Percentiles rank a stretch among this genome's conserved stretches.
phyloP scores from a whole-genome alignment of 176 grass and related monocot species.

The Saccharum officinarum region DNA sequence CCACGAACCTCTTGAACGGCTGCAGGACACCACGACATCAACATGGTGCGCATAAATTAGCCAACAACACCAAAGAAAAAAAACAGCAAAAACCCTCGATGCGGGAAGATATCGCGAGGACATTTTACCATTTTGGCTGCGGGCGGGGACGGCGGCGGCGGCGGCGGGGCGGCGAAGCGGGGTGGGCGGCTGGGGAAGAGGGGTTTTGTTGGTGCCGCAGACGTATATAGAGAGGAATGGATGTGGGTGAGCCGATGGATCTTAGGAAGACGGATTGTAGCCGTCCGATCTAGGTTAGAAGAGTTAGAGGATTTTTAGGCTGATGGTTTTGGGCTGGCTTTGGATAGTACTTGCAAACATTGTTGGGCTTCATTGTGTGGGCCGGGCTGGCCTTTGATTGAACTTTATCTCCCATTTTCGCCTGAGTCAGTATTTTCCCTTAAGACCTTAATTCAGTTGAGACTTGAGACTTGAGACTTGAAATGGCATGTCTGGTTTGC shows the following conservation, averaged over 20 bases:
- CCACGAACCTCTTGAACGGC: conserved; percentile 88
- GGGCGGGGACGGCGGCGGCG: conserved; percentile 8
- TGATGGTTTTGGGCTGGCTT: not conserved
- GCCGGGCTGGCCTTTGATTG: not conserved
- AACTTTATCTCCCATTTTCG: not conserved
- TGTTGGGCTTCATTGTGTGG: not conserved
- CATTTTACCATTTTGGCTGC: conserved; percentile 55
- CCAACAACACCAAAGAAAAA: not conserved
- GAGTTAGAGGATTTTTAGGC: not conserved
- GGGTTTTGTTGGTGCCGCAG: conserved; percentile 1
- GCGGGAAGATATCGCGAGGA: not conserved
- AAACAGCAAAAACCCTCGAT: not conserved
- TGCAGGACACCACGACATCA: conserved; percentile 9
- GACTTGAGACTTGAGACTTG: not conserved
- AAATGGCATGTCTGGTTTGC: not conserved
- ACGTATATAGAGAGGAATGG: conserved; percentile 10
- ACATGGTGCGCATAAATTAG: not conserved
- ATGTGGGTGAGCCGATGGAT: conserved; percentile 25
- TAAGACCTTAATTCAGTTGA: not conserved
- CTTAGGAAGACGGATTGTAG: no score
- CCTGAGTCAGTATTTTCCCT: no score
- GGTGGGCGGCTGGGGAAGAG: not conserved
- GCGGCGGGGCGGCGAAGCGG: not conserved
- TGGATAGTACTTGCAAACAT: not conserved
- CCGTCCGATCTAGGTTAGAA: conserved; percentile 49